Evolutionary conservation across 2,329 filamentous ascomycete species (phyloP).

Genomic region (Chaetomiaceae sp.): DNA sequence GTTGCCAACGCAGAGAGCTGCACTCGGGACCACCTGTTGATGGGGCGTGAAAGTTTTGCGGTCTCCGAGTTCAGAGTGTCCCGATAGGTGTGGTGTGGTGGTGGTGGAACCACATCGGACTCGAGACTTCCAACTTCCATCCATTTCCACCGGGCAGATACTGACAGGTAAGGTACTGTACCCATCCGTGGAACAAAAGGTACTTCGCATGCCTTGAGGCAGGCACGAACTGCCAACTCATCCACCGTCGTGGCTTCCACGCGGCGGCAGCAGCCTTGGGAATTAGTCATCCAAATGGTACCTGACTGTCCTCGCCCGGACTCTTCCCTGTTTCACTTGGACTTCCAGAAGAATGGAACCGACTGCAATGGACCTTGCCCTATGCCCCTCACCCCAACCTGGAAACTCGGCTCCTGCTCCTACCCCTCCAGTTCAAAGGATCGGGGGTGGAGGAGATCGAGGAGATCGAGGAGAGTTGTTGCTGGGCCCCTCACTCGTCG

Average conservation of each 20-base stretch:
- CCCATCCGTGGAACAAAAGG: no score
- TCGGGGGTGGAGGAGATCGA: no score
- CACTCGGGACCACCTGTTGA: not conserved
- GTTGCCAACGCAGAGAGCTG: conserved; percentile 1
- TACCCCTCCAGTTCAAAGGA: conserved; percentile 2
- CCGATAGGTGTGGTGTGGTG: no score
- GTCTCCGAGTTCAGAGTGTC: no score
- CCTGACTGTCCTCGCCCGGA: not conserved
- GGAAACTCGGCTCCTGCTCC: not conserved
- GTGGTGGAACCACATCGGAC: conserved; percentile 1
- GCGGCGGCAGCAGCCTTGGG: not conserved
- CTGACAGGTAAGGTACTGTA: no score
- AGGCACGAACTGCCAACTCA: conserved; percentile 10
- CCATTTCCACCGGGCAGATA: no score
- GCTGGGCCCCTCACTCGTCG: no score
- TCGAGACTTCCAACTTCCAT: no score
- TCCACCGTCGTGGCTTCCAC: conserved; percentile 9
- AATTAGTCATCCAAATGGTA: not conserved
- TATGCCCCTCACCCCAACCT: conserved; percentile 6
- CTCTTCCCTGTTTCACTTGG: not conserved
- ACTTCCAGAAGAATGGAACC: conserved; percentile 18
- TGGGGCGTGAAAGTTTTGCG: no score
- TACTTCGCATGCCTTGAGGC: no score
- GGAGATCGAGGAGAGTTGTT: no score
- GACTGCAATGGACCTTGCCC: no score